These are phyloP conservation scores for Bonia amplexicaulis DNA, from an alignment of 176 grass and related monocot species.

Conservation along the genomic window DNA sequence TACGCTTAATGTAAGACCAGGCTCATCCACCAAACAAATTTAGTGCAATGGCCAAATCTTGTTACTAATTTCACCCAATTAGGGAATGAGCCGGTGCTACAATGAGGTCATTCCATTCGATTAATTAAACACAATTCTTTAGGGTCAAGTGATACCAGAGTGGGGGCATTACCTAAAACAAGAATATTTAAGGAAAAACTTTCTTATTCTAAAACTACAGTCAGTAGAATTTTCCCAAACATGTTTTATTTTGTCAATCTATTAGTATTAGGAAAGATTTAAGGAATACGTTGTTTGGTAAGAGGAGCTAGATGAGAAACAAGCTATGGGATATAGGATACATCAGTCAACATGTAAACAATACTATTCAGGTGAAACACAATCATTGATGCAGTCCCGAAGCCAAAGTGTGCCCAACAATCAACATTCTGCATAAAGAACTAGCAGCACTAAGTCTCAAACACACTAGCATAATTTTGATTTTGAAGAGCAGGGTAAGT, in stretches of 20 bases:
- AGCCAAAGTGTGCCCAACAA: background rate
- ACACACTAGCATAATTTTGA: background rate
- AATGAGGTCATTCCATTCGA: background rate
- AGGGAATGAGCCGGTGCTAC: background rate
- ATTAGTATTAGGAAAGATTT: background rate
- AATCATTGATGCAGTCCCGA: background rate
- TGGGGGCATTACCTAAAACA: background rate
- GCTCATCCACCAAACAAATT: background rate
- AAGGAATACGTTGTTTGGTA: background rate
- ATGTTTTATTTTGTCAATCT: background rate
- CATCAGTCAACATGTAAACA: background rate
- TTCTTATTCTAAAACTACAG: background rate
- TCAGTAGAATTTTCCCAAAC: background rate
- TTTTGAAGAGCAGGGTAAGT: slow-evolving; percentile 12
- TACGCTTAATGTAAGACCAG: background rate
- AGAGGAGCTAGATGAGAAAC: background rate
- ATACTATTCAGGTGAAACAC: background rate
- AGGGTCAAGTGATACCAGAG: background rate
- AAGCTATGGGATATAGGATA: background rate
- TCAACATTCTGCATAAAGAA: background rate
- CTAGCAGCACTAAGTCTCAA: background rate
- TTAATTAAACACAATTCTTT: background rate
- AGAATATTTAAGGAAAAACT: background rate
- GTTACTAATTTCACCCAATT: background rate
- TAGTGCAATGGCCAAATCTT: background rate